Conservation (phyloP, 2,329 filamentous ascomycete species). For the Byssothecium circinans region DNA sequence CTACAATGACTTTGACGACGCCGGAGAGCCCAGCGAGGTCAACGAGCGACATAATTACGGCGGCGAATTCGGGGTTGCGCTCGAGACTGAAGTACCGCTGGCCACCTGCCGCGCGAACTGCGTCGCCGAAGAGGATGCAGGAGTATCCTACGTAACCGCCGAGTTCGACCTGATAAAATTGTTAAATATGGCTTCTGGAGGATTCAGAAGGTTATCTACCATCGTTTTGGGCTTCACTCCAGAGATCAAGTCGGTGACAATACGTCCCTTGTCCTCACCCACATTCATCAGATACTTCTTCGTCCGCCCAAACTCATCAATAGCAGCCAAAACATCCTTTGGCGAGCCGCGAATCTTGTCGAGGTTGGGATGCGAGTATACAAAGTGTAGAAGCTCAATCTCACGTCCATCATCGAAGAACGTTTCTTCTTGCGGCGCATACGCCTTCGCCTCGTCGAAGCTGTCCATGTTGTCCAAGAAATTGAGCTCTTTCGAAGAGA, state of each 20-base stretch:
- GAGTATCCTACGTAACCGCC: conserved; percentile 85
- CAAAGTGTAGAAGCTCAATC: conserved; percentile 69
- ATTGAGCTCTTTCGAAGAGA: not conserved
- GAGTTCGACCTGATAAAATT: conserved; percentile 62
- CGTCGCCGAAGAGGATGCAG: conserved; percentile 71
- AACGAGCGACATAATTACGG: conserved; percentile 68
- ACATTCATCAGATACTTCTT: conserved; percentile 80
- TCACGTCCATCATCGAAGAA: conserved; percentile 71
- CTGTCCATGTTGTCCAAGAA: conserved; percentile 25
- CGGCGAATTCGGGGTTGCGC: conserved; percentile 71
- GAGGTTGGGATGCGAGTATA: conserved; percentile 64
- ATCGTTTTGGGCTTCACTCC: conserved; percentile 67
- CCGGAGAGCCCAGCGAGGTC: conserved; percentile 73
- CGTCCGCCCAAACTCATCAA: conserved; percentile 69
- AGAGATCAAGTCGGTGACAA: conserved; percentile 69
- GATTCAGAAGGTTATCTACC: conserved; percentile 42
- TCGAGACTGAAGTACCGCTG: conserved; percentile 72
- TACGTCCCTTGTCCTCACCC: conserved; percentile 71
- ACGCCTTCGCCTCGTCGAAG: conserved; percentile 50
- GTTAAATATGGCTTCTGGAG: not conserved
- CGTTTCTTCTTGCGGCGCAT: conserved; percentile 50
- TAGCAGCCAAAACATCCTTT: conserved; percentile 63
- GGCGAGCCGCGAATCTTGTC: conserved; percentile 67
- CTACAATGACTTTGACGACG: conserved; percentile 70
- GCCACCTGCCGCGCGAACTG: conserved; percentile 65